Conservation (phyloP, 2,329 filamentous ascomycete species). For the Saccharata proteae region DNA sequence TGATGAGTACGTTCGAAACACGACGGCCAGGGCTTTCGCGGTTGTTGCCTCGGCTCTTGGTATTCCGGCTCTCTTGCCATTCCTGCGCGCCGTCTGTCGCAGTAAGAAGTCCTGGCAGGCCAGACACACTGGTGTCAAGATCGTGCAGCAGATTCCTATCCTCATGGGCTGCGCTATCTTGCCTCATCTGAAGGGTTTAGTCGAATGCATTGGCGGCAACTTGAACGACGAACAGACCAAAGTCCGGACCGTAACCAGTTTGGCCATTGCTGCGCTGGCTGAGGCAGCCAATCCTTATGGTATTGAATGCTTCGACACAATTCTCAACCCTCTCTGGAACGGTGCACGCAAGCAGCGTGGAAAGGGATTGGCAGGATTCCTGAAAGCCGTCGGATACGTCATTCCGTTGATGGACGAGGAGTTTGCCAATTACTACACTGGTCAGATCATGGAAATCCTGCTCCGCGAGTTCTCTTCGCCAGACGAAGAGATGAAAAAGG, state of each 20-base stretch:
- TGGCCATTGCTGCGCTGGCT: constrained; percentile 87
- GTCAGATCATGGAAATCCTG: constrained; percentile 97
- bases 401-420: constrained; percentile 99
- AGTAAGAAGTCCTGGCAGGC: constrained; percentile 99
- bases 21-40: constrained; percentile 90
- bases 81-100: constrained; percentile 87
- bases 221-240: constrained; percentile 97
- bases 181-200: constrained; percentile 87
- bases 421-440: constrained; percentile 97
- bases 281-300: constrained; percentile 96
- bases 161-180: constrained; percentile 96
- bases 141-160: constrained; percentile 97
- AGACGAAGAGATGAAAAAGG: constrained; percentile 99
- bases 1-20: constrained; percentile 97
- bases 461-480: constrained; percentile 92
- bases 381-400: constrained; percentile 96
- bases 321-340: constrained; percentile 93
- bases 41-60: constrained; percentile 93
- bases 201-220: constrained; percentile 92
- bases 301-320: constrained; percentile 98
- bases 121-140: constrained; percentile 95
- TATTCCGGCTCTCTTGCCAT: constrained; percentile 88
- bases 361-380: constrained; percentile 87
- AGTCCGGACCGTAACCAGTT: constrained; percentile 86
- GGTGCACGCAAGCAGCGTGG: constrained; percentile 92